Conservation (phyloP, 805 yeast species). For the Yamadazyma paraphyllophila region DNA sequence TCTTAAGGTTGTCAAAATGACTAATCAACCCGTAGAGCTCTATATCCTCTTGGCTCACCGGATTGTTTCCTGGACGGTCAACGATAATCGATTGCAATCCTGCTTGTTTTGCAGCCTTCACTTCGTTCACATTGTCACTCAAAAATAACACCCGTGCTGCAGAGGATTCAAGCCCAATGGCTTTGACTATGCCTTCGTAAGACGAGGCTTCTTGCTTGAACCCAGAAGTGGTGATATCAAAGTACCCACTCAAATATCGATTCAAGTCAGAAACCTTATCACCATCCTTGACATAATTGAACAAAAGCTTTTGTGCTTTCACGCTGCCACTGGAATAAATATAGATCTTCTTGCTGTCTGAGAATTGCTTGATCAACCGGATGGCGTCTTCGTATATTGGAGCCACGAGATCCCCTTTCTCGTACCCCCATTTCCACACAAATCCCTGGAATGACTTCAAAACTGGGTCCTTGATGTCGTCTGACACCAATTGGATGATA, state of each 20-base stretch:
- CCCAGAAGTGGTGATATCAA: slow-evolving; percentile 84
- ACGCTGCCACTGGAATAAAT: slow-evolving; percentile 91
- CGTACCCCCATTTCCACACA: slow-evolving; percentile 81
- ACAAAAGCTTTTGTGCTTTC: slow-evolving; percentile 78
- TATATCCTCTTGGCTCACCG: slow-evolving; percentile 38
- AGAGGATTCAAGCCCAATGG: slow-evolving; percentile 33
- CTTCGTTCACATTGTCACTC: slow-evolving; percentile 79
- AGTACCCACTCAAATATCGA: slow-evolving; percentile 59
- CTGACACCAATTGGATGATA: slow-evolving; percentile 54
- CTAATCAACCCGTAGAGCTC: slow-evolving; percentile 20
- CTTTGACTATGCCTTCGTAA: slow-evolving; percentile 53
- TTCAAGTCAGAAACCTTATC: slow-evolving; percentile 49
- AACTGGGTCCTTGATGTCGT: slow-evolving; percentile 74
- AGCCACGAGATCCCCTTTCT: slow-evolving; percentile 69
- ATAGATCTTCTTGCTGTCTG: slow-evolving; percentile 38
- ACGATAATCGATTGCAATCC: slow-evolving; percentile 62
- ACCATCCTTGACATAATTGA: slow-evolving; percentile 54
- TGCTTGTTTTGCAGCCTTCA: slow-evolving; percentile 67
- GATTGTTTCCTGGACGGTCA: slow-evolving; percentile 72
- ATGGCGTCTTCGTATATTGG: slow-evolving; percentile 78
- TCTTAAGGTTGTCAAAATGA: slow-evolving; percentile 4
- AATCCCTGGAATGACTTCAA: slow-evolving; percentile 80
- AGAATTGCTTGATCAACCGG: slow-evolving; percentile 48
- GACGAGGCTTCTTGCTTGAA: slow-evolving; percentile 57
- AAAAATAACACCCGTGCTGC: slow-evolving; percentile 53